These are phyloP conservation scores for Stagonosporopsis rhizophila DNA, from an alignment of 2,329 filamentous ascomycete species.

Conservation along the genomic window DNA sequence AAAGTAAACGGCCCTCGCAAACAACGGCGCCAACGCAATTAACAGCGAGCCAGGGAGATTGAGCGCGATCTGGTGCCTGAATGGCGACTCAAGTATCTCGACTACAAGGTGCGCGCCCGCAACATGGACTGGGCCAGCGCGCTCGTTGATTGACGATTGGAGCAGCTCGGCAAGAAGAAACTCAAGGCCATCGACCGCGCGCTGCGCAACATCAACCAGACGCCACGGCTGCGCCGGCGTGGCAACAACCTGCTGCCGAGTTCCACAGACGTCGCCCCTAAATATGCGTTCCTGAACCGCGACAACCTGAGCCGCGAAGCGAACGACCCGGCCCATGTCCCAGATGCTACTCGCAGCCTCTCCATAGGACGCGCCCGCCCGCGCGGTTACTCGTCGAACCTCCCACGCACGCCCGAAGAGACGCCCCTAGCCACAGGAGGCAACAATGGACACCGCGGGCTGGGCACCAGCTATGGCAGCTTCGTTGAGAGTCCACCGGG, in stretches of 20 bases:
- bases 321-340: constrained; percentile 34
- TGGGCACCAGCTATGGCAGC: constrained; percentile 66
- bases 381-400: constrained; percentile 6
- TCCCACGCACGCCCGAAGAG: constrained; percentile 36
- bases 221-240: constrained; percentile 52
- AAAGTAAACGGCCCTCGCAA: constrained; percentile 56
- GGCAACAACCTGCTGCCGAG: constrained; percentile 43
- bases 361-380: constrained; percentile 15
- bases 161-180: constrained; percentile 81
- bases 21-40: constrained; percentile 10
- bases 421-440: constrained; percentile 35
- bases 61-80: constrained; percentile 90
- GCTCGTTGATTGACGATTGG: constrained; percentile 15
- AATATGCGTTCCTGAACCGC: constrained; percentile 52
- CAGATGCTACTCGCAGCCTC: constrained; percentile 31
- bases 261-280: constrained; percentile 47
- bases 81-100: constrained; percentile 92
- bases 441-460: constrained; percentile 27
- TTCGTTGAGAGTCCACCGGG: constrained; percentile 63
- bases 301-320: constrained; percentile 30
- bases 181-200: constrained; percentile 82
- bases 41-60: constrained; percentile 65
- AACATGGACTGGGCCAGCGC: constrained; percentile 8
- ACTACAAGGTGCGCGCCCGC: constrained; percentile 75
- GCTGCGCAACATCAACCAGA: constrained; percentile 66